Percentiles rank a stretch among this genome's conserved stretches.
Conservation (phyloP, 768 basidiomycete species). For the Rhodotorula babjevae region DNA sequence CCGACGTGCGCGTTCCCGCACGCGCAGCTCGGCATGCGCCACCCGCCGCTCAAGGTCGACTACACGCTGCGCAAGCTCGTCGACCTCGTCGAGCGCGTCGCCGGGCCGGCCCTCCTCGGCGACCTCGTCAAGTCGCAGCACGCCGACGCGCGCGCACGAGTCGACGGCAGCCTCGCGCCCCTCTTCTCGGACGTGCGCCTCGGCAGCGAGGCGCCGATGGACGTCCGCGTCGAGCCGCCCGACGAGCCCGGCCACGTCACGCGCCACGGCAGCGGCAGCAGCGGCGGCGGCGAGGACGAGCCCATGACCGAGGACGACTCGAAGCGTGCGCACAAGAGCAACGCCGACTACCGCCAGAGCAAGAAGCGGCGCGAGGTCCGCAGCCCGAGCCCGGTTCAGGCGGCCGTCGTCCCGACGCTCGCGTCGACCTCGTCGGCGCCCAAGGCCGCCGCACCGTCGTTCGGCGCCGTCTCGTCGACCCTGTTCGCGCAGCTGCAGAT, state of each 20-base stretch:
- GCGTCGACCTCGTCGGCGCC: background rate
- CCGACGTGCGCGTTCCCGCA: constrained; percentile 7
- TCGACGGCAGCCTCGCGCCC: constrained; percentile 6
- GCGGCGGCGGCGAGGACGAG: constrained; percentile 25
- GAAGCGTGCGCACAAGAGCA: constrained; percentile 22
- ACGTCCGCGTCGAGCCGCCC: background rate
- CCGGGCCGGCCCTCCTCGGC: constrained; percentile 32
- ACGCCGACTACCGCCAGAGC: constrained; percentile 4
- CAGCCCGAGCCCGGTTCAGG: background rate
- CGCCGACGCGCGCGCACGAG: constrained; percentile 49
- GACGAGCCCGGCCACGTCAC: constrained; percentile 2
- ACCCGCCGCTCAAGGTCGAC: constrained; percentile 14
- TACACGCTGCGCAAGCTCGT: constrained; percentile 26
- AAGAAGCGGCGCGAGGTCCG: constrained; percentile 16
- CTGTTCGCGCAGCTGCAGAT: constrained; percentile 51
- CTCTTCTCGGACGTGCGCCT: constrained; percentile 12
- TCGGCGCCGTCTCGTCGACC: constrained; percentile 3
- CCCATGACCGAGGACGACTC: constrained; percentile 7
- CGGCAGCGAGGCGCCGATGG: background rate
- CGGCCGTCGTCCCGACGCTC: no score
- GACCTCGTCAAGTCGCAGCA: constrained; percentile 63
- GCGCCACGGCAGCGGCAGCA: constrained; percentile 23
- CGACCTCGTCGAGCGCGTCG: constrained; percentile 3
- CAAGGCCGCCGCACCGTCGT: background rate
- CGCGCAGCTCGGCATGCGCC: background rate